Evolutionary conservation across 352 stramenopile genomes (phyloP), one percentile per base, ranked within the genome.

Genomic region (Phytophthora cactorum): DNA sequence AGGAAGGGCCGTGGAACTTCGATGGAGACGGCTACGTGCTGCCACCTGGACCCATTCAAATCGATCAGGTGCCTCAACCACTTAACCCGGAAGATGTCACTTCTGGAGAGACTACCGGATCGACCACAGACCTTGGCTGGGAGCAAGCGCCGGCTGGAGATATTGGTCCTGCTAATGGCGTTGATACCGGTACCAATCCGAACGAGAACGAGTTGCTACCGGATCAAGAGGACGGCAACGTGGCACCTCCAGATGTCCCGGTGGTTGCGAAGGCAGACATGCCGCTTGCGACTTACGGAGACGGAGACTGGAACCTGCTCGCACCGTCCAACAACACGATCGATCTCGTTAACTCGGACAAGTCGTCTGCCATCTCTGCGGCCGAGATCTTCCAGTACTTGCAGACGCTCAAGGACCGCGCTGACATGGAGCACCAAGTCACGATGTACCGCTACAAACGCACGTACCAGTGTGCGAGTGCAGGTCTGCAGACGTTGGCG

Each of bases 271-370:
- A 59, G 38, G 38, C 68, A 2, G 63, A 67, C 31, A 64, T 66
- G 57, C 46, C 65, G 7, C 22, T 75, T 38, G 61, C 41, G 9
- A 32, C 59, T 25, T 75, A 69, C 27, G 58, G 62, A 14, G 34
- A 53, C 22, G 51, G 62, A 56, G 70, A 77, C 56, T 81, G 74
- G 74, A 78, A 81, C 52, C 54, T 81, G 38, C 52, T 81, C 5
- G 54, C 62, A 0, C 70, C 74, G 14, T 81, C 74, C 9, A 66
- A 76, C n/a, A 59, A 70, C 10, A 81, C 74, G 0, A 54, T 81
- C 43, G 39, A n/a, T 1, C 2, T 56, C 4, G 70, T 81, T 15
- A 74, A 78, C 22, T 27, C 59, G 0, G 74, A 78, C 55, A 59
- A 72, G 25, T 81, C 74, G 27, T 4, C 46, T 11, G 45, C 63